These are phyloP conservation scores for Penicillium janthinellum DNA, from an alignment of 2,329 filamentous ascomycete species.

Conservation along the genomic window DNA sequence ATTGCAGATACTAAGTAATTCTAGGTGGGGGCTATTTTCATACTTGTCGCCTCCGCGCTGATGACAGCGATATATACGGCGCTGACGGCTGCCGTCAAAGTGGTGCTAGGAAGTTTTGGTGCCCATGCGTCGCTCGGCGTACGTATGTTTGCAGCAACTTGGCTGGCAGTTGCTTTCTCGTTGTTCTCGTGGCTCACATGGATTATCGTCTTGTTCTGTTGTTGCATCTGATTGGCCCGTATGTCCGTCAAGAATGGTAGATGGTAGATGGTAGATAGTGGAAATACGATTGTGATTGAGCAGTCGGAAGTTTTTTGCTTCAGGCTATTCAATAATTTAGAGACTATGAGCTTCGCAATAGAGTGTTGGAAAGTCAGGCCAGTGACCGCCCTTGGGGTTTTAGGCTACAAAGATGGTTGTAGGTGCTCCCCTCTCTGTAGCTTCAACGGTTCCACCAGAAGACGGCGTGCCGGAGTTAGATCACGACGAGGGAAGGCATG, in stretches of 20 bases:
- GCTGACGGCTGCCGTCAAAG: slow-evolving; percentile 2
- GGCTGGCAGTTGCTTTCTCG: slow-evolving; percentile 11
- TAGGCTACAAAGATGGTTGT: neutral
- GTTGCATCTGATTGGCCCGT: slow-evolving; percentile 2
- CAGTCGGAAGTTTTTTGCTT: neutral
- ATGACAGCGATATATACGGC: slow-evolving; percentile 7
- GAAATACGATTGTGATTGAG: neutral
- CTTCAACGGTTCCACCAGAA: too few relatives aligned
- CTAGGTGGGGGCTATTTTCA: slow-evolving; percentile 3
- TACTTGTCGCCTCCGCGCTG: slow-evolving; percentile 2
- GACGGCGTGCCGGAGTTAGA: too few relatives aligned
- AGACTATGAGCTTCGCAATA: neutral
- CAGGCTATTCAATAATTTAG: neutral
- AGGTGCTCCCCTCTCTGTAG: neutral
- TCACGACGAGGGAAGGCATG: too few relatives aligned
- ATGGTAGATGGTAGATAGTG: neutral
- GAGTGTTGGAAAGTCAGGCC: neutral
- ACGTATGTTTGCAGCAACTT: neutral
- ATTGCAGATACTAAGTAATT: neutral
- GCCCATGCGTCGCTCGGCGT: slow-evolving; percentile 3
- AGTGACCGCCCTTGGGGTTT: neutral
- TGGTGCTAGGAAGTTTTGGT: neutral
- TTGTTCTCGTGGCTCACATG: slow-evolving; percentile 2
- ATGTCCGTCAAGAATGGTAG: neutral
- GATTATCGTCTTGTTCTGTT: slow-evolving; percentile 7